Conservation (phyloP, 148 eudicot genomes). For the Limonium bicolor region DNA sequence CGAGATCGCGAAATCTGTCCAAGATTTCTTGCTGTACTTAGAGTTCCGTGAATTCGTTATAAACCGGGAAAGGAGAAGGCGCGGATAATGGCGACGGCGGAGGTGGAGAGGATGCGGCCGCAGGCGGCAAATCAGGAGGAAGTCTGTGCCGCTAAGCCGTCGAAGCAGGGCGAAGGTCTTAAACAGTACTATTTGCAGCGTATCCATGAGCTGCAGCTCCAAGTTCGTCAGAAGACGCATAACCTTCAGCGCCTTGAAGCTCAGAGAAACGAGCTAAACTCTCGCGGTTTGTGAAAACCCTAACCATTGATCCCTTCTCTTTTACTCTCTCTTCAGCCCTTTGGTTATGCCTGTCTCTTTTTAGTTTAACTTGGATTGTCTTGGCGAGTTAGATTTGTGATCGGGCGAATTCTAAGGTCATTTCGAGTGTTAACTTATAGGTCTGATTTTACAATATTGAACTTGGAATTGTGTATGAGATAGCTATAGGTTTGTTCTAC, state of each 20-base stretch:
- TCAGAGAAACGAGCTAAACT: constrained; percentile 67
- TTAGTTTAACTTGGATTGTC: background rate
- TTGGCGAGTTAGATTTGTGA: background rate
- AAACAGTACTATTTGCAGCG: constrained; percentile 43
- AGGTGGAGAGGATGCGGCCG: constrained; percentile 15
- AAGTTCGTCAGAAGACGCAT: constrained; percentile 25
- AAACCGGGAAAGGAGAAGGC: too few relatives aligned
- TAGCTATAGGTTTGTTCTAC: background rate
- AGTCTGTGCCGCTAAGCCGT: constrained; percentile 5
- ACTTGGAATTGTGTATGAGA: background rate
- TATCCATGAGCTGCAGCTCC: constrained; percentile 52
- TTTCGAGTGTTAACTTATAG: background rate
- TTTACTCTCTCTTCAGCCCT: background rate
- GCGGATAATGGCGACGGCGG: constrained; percentile 13
- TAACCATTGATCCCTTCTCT: background rate
- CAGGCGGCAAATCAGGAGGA: background rate
- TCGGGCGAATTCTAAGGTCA: background rate
- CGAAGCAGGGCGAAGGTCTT: constrained; percentile 39
- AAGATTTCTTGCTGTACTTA: too few relatives aligned
- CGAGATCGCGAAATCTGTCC: too few relatives aligned
- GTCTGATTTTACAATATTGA: background rate
- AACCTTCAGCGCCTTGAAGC: constrained; percentile 68
- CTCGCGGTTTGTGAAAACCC: constrained; percentile 23
- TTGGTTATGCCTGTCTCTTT: background rate
- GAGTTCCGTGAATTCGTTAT: too few relatives aligned